Evolutionary conservation across 192 early-diverging fungal genomes (phyloP), one percentile per base, ranked within the genome.

Genomic region (Spizellomyces punctatus): DNA sequence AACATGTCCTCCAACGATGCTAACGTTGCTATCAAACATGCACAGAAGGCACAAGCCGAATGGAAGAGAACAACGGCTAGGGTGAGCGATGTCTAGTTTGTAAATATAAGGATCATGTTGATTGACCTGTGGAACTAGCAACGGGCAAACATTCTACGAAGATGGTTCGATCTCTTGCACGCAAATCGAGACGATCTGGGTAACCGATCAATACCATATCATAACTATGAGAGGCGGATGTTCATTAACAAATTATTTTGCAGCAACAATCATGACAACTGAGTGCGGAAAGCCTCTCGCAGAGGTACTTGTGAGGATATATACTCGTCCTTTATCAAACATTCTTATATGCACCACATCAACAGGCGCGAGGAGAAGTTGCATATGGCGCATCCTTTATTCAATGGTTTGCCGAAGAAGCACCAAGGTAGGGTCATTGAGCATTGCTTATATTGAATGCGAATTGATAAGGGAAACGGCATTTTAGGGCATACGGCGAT

Each of bases 371-470:
- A 10, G 85, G 85, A 14, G 90, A 92, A 66, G 76, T 92, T 14
- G 56, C 60, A 3, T 91, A 91, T 72, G 89, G 85, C 36, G 85
- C 82, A 0, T 79, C 80, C 21, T 95, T 90, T 68, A 81, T 92
- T 57, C 88, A 91, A 69, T 95, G 92, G 92, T 94, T 92, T 71
- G 80, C 90, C n/a, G 92, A 94, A 63, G 94, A 95, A 69, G 90
- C 93, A 43, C 88, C 90, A 49, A 82, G 93, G 48, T 66, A 78
- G 6, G 62, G 27, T 2, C 27, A 3, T 36, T 44, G 62, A 17
- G 12, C 17, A 10, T 3, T 17, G n/a, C 16, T 27, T 46, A 17
- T 16, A 1, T 46, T 16, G 46, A 2, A 12, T 61, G 59, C 59
- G 0, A 10, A 61, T 61, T 10, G 16, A 12, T 5, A 17, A 22